A percentile compares a stretch with the other conserved stretches of the same genome.
Conservation (phyloP, 495 filamentous ascomycete species). For the Lophiostoma macrostomum region DNA sequence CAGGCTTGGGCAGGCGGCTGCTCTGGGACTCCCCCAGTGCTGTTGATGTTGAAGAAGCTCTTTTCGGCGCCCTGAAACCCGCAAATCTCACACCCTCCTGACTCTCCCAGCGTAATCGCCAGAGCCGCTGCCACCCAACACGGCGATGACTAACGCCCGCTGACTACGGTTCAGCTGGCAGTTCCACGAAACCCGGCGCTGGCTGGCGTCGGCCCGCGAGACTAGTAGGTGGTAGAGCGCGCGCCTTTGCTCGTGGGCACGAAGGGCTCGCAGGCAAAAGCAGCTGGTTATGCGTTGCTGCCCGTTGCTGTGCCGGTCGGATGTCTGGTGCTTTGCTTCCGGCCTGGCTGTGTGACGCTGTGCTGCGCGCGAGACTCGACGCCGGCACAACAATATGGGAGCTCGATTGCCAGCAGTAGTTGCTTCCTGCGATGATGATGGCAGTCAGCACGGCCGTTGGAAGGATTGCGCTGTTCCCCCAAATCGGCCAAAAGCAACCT, state of each 20-base stretch:
- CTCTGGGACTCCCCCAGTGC: background rate
- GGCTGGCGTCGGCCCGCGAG: constrained; percentile 3
- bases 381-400: too few species aligned
- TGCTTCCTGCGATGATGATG: too few species aligned
- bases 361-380: too few species aligned
- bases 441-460: constrained; percentile 1
- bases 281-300: too few species aligned
- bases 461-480: background rate
- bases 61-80: constrained; percentile 29
- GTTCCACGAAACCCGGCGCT: constrained; percentile 15
- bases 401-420: too few species aligned
- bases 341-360: too few species aligned
- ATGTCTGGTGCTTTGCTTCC: too few species aligned
- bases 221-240: background rate
- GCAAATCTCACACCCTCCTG: constrained; percentile 29
- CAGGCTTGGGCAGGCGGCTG: background rate
- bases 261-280: too few species aligned
- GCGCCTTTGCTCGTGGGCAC: background rate
- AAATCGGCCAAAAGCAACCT: background rate
- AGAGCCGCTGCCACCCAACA: constrained; percentile 9
- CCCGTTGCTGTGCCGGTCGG: too few species aligned
- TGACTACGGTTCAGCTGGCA: constrained; percentile 22
- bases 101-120: constrained; percentile 28
- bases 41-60: constrained; percentile 13
- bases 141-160: constrained; percentile 32